Percentiles rank a stretch among this genome's conserved stretches.
Evolutionary conservation across 805 yeast genomes (phyloP).

Genomic region (Yamadazyma paraphyllophila): DNA sequence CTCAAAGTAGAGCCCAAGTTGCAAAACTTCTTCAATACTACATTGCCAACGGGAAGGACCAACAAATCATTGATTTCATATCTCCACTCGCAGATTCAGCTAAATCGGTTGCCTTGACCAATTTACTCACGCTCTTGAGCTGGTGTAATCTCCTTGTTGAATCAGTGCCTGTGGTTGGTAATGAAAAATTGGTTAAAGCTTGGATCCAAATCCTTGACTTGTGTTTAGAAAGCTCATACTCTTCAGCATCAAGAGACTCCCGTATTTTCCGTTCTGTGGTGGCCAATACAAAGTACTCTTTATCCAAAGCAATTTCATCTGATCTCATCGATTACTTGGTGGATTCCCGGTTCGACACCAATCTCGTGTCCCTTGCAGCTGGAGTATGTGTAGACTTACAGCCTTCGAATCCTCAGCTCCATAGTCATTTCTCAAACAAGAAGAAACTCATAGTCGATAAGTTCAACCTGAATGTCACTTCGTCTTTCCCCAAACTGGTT

Average conservation of each 20-base stretch:
- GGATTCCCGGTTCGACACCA: conserved; percentile 4
- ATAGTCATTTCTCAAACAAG: conserved; percentile 6
- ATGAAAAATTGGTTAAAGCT: neutral
- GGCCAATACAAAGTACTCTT: conserved; percentile 24
- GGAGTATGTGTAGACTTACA: conserved; percentile 13
- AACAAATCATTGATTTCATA: conserved; percentile 42
- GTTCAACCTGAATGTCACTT: neutral
- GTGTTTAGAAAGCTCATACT: conserved; percentile 16
- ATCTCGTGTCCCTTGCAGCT: conserved; percentile 10
- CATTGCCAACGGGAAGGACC: conserved; percentile 30
- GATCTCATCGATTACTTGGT: conserved; percentile 9
- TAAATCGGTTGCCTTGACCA: conserved; percentile 47
- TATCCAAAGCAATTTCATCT: conserved; percentile 1
- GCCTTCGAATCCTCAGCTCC: conserved; percentile 14
- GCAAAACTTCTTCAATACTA: conserved; percentile 29
- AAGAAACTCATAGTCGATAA: neutral
- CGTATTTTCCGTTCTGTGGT: conserved; percentile 27
- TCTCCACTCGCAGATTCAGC: conserved; percentile 11
- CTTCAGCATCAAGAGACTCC: conserved; percentile 4
- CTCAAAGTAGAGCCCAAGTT: conserved; percentile 45
- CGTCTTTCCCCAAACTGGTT: conserved; percentile 31
- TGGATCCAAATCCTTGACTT: conserved; percentile 2
- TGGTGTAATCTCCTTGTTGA: conserved; percentile 38
- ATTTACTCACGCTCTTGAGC: conserved; percentile 53
- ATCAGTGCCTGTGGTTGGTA: neutral